These are phyloP conservation scores for Huntiella abstrusa DNA, from an alignment of 2,329 filamentous ascomycete genomes.

Conservation along the genomic window DNA sequence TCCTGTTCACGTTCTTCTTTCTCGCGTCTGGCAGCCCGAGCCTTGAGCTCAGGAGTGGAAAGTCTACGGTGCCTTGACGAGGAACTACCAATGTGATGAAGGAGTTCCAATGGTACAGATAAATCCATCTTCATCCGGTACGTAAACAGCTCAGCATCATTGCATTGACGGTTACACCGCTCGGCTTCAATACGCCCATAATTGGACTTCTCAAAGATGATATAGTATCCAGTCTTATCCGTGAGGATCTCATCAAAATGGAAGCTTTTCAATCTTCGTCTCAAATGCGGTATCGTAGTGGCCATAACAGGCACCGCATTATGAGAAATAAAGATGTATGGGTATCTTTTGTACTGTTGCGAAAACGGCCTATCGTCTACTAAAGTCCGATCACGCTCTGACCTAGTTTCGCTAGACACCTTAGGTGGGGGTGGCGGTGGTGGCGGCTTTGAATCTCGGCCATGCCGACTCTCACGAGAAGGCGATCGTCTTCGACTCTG, in stretches of 20 bases:
- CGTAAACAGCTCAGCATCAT: conserved; percentile 74
- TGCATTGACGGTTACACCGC: conserved; percentile 58
- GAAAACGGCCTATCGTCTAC: conserved; percentile 49
- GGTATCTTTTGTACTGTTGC: conserved; percentile 52
- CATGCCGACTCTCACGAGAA: conserved; percentile 13
- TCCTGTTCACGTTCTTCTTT: conserved; percentile 47
- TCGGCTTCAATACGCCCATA: conserved; percentile 64
- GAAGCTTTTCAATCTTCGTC: conserved; percentile 72
- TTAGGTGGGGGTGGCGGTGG: conserved; percentile 24
- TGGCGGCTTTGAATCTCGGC: conserved; percentile 30
- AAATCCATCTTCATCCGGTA: conserved; percentile 85
- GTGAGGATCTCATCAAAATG: conserved; percentile 64
- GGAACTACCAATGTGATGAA: conserved; percentile 9
- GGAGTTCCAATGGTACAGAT: conserved; percentile 19
- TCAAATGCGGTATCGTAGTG: conserved; percentile 75
- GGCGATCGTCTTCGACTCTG: no score
- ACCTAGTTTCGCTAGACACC: conserved; percentile 49
- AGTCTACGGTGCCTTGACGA: conserved; percentile 7
- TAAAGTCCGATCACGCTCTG: conserved; percentile 40
- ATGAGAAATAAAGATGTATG: conserved; percentile 81
- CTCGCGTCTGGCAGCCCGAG: conserved; percentile 27
- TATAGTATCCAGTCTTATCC: conserved; percentile 75
- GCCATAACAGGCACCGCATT: conserved; percentile 71
- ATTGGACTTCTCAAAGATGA: conserved; percentile 68
- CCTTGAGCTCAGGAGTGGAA: conserved; percentile 9